Evolutionary conservation across 306 rosid genomes (phyloP), one percentile per base, ranked within the genome.

Genomic region (Elaeagnus macrophylla): DNA sequence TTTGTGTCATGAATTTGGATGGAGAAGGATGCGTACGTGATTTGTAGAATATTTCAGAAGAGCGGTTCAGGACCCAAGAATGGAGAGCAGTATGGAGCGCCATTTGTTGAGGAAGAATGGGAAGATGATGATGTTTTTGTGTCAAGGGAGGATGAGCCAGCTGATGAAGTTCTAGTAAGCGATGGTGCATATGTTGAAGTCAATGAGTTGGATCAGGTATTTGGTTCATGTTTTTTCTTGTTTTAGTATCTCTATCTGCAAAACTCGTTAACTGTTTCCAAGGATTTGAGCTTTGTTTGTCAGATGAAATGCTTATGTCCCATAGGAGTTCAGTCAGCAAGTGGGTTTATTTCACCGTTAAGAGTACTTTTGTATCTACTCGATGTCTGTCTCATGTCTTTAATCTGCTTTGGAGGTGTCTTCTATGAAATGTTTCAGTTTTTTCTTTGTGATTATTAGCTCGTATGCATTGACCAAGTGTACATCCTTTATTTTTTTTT

Each of bases 71-170:
- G 97, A 10, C 96, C 97, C 0, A 86, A 86, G 81, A 91, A 86
- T 38, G 97, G 97, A 32, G 97, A 82, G 75, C 81, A 80, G 68
- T 91, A 91, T 48, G 96, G 97, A n/a, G 97, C 97, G 1, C 96
- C 96, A 1, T 78, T 86, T 58, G 6, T 74, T 7, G 97, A 91
- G 83, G 88, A 80, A 75, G 96, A 82, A 54, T 91, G 96, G 97
- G 93, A 83, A 3, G 75, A 69, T 16, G 79, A 79, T 17, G 82
- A 69, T 7, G 59, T 60, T 67, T 57, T 56, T 12, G 55, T 71
- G 43, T 67, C 70, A 0, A 78, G 65, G 53, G 74, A 68, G 6
- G 69, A 59, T 39, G 45, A 11, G 44, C 38, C 54, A 25, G 39
- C 10, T n/a, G 56, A 39, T 48, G 74, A 45, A 57, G 61, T 58